phyloP scores from a whole-genome alignment of 2,329 filamentous ascomycete genomes.

The Xylariaceae sp. region DNA sequence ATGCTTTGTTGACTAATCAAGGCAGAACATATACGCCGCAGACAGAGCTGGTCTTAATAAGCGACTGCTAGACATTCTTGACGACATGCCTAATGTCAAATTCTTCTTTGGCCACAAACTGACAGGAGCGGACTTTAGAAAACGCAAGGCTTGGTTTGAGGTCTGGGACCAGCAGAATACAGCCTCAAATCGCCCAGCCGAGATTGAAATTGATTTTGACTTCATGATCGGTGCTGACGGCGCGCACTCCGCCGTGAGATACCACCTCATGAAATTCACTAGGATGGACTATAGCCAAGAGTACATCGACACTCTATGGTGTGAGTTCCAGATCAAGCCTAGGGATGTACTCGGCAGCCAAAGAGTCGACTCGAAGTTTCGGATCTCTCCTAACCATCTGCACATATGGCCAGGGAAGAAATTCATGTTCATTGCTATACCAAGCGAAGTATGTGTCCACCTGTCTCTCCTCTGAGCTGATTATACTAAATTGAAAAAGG shows the following conservation, averaged over 20 bases:
- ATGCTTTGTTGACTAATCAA: conserved; percentile 7
- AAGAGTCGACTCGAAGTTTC: conserved; percentile 60
- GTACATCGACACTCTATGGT: conserved; percentile 97
- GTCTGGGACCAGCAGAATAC: conserved; percentile 47
- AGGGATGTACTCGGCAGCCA: conserved; percentile 37
- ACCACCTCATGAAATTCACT: conserved; percentile 94
- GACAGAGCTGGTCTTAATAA: conserved; percentile 86
- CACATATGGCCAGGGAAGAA: conserved; percentile 96
- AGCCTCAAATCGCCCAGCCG: conserved; percentile 57
- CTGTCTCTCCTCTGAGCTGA: not conserved
- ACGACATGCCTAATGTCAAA: conserved; percentile 84
- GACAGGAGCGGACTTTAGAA: conserved; percentile 83
- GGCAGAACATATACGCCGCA: conserved; percentile 80
- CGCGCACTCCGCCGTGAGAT: conserved; percentile 88
- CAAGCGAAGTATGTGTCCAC: conserved; percentile 60
- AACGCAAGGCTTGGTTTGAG: conserved; percentile 88
- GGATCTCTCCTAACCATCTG: conserved; percentile 88
- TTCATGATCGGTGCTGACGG: conserved; percentile 94
- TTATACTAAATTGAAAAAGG: conserved; percentile 52
- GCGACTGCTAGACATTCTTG: conserved; percentile 80
- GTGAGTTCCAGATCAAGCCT: conserved; percentile 84
- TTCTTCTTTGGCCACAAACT: conserved; percentile 94
- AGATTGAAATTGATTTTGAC: conserved; percentile 87
- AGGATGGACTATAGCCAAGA: conserved; percentile 90
- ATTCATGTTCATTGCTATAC: conserved; percentile 99